A percentile compares a stretch with the other conserved stretches of the same genome.
Evolutionary conservation across 352 stramenopile genomes (phyloP).

Genomic region (Globisporangium heterothallicum): DNA sequence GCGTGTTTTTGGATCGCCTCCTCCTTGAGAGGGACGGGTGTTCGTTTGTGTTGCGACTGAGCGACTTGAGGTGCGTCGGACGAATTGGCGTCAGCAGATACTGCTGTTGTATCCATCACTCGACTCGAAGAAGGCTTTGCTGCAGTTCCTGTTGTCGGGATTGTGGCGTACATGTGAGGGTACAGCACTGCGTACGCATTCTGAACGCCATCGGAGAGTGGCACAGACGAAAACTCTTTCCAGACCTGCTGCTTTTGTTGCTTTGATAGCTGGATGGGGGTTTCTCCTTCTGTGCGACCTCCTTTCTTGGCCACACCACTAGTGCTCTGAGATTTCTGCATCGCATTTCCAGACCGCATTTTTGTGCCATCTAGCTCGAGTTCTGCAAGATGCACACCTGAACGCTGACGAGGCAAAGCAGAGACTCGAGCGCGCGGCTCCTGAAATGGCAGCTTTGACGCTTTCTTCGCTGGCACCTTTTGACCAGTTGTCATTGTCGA

Average conservation of each 20-base stretch:
- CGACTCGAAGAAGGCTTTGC: not conserved
- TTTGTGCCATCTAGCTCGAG: constrained; percentile 5
- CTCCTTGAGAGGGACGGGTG: too few species aligned
- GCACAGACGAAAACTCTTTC: constrained; percentile 28
- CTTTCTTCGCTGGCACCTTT: not conserved
- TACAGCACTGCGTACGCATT: constrained; percentile 61
- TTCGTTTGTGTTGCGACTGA: too few species aligned
- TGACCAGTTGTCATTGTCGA: too few species aligned
- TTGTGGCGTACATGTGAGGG: constrained; percentile 29
- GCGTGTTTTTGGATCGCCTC: too few species aligned
- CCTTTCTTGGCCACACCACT: not conserved
- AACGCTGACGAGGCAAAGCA: constrained; percentile 4
- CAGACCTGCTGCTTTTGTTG: constrained; percentile 35
- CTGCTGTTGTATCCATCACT: not conserved
- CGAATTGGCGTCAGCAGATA: too few species aligned
- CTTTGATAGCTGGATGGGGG: constrained; percentile 17
- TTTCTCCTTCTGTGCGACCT: not conserved
- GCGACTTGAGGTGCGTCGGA: too few species aligned
- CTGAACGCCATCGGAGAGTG: constrained; percentile 36
- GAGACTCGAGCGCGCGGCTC: not conserved
- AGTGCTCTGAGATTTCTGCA: constrained; percentile 6
- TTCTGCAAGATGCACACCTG: not conserved
- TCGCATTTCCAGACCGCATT: not conserved
- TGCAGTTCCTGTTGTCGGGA: not conserved
- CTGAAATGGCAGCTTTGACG: constrained; percentile 2